phyloP scores from a whole-genome alignment of 1,284 basidiomycete species.

The Phylloporus sp. region DNA sequence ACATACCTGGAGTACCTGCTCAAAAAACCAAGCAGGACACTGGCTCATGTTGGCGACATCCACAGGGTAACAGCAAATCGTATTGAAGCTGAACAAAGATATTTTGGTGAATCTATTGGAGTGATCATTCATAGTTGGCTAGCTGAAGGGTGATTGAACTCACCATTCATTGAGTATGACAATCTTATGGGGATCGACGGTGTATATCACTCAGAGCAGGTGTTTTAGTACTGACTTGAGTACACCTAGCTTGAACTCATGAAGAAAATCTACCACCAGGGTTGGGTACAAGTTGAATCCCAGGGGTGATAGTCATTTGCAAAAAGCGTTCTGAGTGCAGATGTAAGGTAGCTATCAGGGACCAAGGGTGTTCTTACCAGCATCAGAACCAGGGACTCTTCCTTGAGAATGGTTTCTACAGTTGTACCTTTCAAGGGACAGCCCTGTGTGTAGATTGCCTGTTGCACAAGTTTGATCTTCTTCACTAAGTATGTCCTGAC shows the following conservation, averaged over 20 bases:
- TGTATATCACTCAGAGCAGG: neutral
- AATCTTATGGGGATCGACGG: neutral
- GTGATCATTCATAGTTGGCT: too few relatives aligned
- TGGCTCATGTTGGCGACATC: neutral
- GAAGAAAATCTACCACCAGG: neutral
- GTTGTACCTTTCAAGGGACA: neutral
- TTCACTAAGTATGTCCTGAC: neutral
- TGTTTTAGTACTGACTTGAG: neutral
- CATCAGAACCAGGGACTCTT: conserved; percentile 1
- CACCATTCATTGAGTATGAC: neutral
- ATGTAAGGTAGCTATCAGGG: too few relatives aligned
- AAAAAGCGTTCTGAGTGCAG: conserved; percentile 2
- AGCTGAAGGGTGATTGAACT: neutral
- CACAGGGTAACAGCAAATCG: neutral
- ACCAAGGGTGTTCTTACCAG: neutral
- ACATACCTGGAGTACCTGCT: neutral
- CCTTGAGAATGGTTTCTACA: neutral
- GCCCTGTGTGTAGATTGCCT: neutral
- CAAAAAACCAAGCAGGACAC: neutral
- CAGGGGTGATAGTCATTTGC: too few relatives aligned
- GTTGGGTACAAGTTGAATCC: neutral
- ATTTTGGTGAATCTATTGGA: neutral
- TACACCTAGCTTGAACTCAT: neutral
- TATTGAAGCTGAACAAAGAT: neutral
- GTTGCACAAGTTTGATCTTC: neutral